Evolutionary conservation across 116 monocot species (phyloP), one percentile per base, ranked within the genome.

Genomic region (Dioscorea cayenensis): DNA sequence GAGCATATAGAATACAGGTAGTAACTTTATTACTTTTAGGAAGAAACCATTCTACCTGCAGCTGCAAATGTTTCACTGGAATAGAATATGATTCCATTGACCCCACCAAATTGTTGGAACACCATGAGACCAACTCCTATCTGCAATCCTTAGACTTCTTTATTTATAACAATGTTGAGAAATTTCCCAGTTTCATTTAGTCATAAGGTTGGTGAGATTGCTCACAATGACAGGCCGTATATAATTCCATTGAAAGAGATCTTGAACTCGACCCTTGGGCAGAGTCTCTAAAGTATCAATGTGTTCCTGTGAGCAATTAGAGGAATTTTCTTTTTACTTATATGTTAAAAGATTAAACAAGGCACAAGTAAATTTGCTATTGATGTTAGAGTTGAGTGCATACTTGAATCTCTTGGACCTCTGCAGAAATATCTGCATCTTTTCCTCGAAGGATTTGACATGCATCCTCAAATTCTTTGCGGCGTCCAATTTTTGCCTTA

Each of bases 61-160:
- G 87, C 77, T 49, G 72, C 76, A 77, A 94, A 87, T 20, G 71
- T 84, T 52, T 80, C 65, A 71, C 87, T 90, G 22, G 82, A 78
- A 71, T 94, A 94, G 60, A 90, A 90, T 28, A 55, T 71, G 23
- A 94, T 73, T 27, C 83, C 94, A 71, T 85, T 88, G 60, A 90
- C 69, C 16, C 90, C 94, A 18, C 90, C 87, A 43, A 90, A 68
- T 77, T 90, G 94, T 68, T 94, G 94, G 69, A 90, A 75, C 3
- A 76, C 74, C 84, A 90, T 85, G 9, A 94, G 64, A 21, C 87
- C 85, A 65, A 85, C 83, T 76, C 81, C 85, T 14, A 94, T 76
- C 94, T 91, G 70, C 49, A 38, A 14, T 18, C 19, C 1, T 18
- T 16, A 0, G 6, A 55, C 55, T 55, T 16, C 55, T n/a, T 55